Base-by-base conservation (phyloP, 179 eudicot species). In the Camellia oleifera region DNA sequence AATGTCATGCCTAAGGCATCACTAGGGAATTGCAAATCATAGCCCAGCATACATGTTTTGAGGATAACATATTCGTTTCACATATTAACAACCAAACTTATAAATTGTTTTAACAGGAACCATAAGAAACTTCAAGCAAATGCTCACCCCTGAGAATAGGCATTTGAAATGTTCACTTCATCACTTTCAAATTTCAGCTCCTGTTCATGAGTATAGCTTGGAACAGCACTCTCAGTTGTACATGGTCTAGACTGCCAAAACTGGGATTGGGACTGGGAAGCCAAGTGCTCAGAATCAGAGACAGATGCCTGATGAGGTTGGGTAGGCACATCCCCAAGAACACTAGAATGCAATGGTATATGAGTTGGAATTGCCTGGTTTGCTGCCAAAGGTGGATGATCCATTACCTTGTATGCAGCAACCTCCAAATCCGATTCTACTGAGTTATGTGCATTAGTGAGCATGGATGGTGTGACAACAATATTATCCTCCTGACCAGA, bases 101-200 rank as follows among this genome's bases (percentile, higher is more conserved):
- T 44, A 13, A 75, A 66, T n/a, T 65, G 70, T 67, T 23, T 71
- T 45, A 76, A 79, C 63, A 74, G 58, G 23, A 26, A 64, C 40
- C 26, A 20, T 2, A 48, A 58, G 61, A 69, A 53, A 75, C 23
- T 62, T 54, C 64, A 68, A 9, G 80, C 80, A 74, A 77, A 78
- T 74, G 72, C 91, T 86, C 81, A 95, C 99, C 95, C 86, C 81
- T 92, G 97, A 76, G 98, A 93, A 78, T 92, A 93, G 18, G 82
- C 84, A 82, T 78, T 82, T 68, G 97, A 95, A 82, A 87, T 70
- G 74, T 88, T 87, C 76, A 79, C 83, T 82, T 88, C 86, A 56
- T 83, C 88, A 77, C 79, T 83, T 67, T 85, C 92, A 78, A 68
- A 12, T 81, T 72, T 88, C 56, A 76, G 58, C 72, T 80, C 85